Conservation (phyloP, 2,329 filamentous ascomycete genomes). For the Calonectria pseudoturangicola region DNA sequence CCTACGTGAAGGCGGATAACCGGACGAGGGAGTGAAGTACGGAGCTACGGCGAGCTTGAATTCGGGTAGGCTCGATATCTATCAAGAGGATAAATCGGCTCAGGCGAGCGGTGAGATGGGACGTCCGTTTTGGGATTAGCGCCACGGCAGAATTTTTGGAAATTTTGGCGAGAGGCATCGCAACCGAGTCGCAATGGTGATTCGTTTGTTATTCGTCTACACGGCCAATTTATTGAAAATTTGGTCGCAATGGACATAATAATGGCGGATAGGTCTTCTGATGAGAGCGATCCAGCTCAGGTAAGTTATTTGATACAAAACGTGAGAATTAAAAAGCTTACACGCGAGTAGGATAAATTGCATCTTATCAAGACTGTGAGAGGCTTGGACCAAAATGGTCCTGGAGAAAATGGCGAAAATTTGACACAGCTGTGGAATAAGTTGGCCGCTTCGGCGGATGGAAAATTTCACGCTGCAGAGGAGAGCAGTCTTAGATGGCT, state of each 20-base stretch:
- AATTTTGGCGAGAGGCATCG: slow-evolving; percentile 62
- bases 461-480: slow-evolving; percentile 71
- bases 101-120: slow-evolving; percentile 65
- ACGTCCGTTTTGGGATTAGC: slow-evolving; percentile 50
- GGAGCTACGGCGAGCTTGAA: slow-evolving; percentile 58
- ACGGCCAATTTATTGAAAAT: slow-evolving; percentile 23
- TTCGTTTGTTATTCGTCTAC: slow-evolving; percentile 37
- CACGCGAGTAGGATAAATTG: slow-evolving; percentile 55
- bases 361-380: slow-evolving; percentile 72
- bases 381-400: slow-evolving; percentile 72
- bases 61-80: slow-evolving; percentile 58
- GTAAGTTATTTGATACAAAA: slow-evolving; percentile 44
- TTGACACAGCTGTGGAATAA: slow-evolving; percentile 69
- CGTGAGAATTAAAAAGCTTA: slow-evolving; percentile 43
- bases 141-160: slow-evolving; percentile 67
- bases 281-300: slow-evolving; percentile 24
- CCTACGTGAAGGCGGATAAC: slow-evolving; percentile 50
- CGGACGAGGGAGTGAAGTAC: slow-evolving; percentile 48
- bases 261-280: slow-evolving; percentile 43
- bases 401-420: slow-evolving; percentile 66
- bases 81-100: slow-evolving; percentile 62
- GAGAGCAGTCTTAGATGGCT: slow-evolving; percentile 78
- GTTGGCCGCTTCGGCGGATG: slow-evolving; percentile 64
- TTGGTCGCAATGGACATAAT: slow-evolving; percentile 47
- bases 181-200: slow-evolving; percentile 40